Base-by-base conservation (phyloP, 108 stramenopile genomes). In the Nannochloropsis salina region DNA sequence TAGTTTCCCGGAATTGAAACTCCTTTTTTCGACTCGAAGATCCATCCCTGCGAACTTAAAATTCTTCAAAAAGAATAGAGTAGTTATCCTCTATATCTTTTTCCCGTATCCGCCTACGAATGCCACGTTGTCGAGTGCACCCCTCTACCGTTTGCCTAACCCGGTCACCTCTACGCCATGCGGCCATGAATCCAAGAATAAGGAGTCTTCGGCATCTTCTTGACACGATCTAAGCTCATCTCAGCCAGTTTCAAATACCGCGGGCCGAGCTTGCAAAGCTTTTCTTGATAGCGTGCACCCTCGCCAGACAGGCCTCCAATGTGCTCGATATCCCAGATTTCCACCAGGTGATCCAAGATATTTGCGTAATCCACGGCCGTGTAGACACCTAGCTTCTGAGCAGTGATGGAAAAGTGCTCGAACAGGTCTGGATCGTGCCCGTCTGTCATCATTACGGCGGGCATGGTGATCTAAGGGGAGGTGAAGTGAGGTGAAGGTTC, bases 341-440 rank as follows among this genome's bases (percentile, higher is more conserved):
- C 80, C 80, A 95, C 93, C 82, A 96, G 85, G 93, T 95, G 94
- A 43, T 94, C 87, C 83, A 96, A 91, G 83, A 96, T 96, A n/a
- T 96, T 94, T 5, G 95, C 95, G 86, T 96, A 96, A 87, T 96
- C 95, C n/a, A 96, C 83, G 41, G 95, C 95, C 41, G 95, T 96
- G 90, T 96, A 96, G 9, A 96, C 95, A 42, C 93, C 94, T 20
- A 94, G 91, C 79, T 92, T 91, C 86, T 96, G 95, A 0, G 95
- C 95, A 43, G 94, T 93, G 9, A 87, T 86, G 1, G 93, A 92
- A 86, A 96, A 96, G 89, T 96, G 93, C n/a, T 94, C 92, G 91
- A 95, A 96, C 82, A 96, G 51, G 51, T 93, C 82, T 1, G 86
- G 42, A 88, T 95, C 93, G 18, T 85, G 85, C 31, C 95, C 95